phyloP scores from a whole-genome alignment of 768 basidiomycete genomes.

The Russula vinacea region DNA sequence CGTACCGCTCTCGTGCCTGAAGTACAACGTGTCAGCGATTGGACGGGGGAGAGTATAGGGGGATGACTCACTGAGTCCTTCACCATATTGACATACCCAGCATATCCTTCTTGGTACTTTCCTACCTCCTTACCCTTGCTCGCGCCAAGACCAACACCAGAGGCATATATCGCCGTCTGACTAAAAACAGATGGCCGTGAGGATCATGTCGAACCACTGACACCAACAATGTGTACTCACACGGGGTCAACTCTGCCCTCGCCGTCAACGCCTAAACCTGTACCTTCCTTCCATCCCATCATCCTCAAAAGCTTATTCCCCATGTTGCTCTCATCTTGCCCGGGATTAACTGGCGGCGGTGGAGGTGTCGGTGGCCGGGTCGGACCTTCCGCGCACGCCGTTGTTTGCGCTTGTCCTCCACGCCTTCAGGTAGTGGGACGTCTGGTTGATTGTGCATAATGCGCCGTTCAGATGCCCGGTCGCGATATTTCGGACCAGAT shows the following conservation, averaged over 20 bases:
- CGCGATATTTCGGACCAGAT: conserved; percentile 82
- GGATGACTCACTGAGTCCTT: conserved; percentile 58
- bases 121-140: conserved; percentile 83
- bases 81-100: conserved; percentile 68
- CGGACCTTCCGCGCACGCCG: conserved; percentile 57
- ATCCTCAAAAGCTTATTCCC: conserved; percentile 93
- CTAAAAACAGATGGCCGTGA: conserved; percentile 40
- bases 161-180: conserved; percentile 80
- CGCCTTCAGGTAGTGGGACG: conserved; percentile 59
- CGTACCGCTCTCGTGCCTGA: conserved; percentile 33
- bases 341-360: conserved; percentile 62
- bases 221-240: conserved; percentile 42
- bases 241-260: conserved; percentile 89
- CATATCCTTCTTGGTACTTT: conserved; percentile 64
- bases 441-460: conserved; percentile 91
- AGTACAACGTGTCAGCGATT: not conserved
- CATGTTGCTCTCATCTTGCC: conserved; percentile 78
- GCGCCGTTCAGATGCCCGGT: conserved; percentile 90
- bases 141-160: conserved; percentile 89
- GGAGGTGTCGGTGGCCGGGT: conserved; percentile 59
- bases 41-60: not conserved
- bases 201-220: not conserved
- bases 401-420: conserved; percentile 44
- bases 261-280: conserved; percentile 76
- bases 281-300: conserved; percentile 97